Base-by-base conservation (phyloP, 805 yeast genomes). In the Diddensiella transvaalensis region DNA sequence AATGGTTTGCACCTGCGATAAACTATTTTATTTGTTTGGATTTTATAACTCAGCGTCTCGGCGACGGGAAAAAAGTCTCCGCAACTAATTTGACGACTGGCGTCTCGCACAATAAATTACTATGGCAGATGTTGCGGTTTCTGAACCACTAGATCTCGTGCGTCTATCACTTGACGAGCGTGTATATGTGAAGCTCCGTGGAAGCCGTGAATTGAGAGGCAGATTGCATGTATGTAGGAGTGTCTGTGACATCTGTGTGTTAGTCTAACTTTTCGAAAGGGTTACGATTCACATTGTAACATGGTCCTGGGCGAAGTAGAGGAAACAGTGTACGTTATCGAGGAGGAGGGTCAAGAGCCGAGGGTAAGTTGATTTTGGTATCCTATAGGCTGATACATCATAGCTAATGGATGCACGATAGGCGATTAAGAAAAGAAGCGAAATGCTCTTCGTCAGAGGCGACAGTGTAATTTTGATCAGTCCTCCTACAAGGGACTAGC, bases 371-470 rank as follows among this genome's bases (percentile, higher is more conserved):
- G 29, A 18, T 24, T 13, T 26, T 26, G 11, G 8, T 13, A 26
- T 26, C 13, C 13, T 26, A 8, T 13, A 8, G 32, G 13, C 8
- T 8, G 32, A 26, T 13, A 26, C 11, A 8, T 13, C 11, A 26
- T 26, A 26, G 13, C 8, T 26, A 13, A 26, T 26, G 17, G 40
- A 36, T 36, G 42, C 51, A 22, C 30, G 72, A 47, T 63, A 70
- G 63, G 66, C 78, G 6, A 73, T 74, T 19, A 85, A 82, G 61
- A 75, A 76, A 53, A 50, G 58, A 48, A 77, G 88, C 15, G 96
- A 87, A 48, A 87, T 93, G 89, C 82, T 93, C 38, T 91, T 91
- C 69, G 90, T 93, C 13, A 83, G 99, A 71, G 99, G 99, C n/a
- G 99, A 93, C 68, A 82, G 95, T 2, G 98, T 93, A 39, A 87